Base-by-base conservation (phyloP, 1,284 basidiomycete species). In the Ustilago xerochloae region DNA sequence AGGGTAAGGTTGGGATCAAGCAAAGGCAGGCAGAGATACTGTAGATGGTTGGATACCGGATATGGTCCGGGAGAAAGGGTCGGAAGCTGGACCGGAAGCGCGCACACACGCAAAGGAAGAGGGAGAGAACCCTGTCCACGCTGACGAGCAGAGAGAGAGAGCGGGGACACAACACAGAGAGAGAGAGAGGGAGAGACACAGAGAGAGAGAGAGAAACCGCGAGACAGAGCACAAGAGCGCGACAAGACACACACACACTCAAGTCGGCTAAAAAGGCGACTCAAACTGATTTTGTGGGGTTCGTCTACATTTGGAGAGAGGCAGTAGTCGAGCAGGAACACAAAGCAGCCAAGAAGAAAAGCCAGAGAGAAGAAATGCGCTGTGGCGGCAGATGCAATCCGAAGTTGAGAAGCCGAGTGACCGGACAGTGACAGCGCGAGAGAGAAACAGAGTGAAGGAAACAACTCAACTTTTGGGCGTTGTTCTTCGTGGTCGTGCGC, bases 81-180 rank as follows among this genome's bases (percentile, higher is more conserved):
- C 43, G 43, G 41, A 28, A 20, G 41, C 22, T 60, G 58, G 36
- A 53, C 58, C 58, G 58, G 58, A 58, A 49, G 20, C 43, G 35
- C n/a, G 35, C 35, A n/a, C 24, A n/a, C n/a, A n/a, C 18, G n/a
- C 6, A 15, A 30, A 48, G 8, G 32, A 45, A 55, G 30, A 7
- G 52, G 41, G n/a, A n/a, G n/a, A n/a, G n/a, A n/a, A n/a, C n/a
- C 36, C 24, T 46, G 41, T 30, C 52, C 43, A 45, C 43, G 36
- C 30, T 18, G 35, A 41, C 6, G 20, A 12, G 15, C n/a, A 49
- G 9, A 41, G 36, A 15, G 20, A 26, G 2, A 32, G 22, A 18
- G 9, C 24, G 38, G 3, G 22, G 28, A 52, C 15, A 32, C 24
- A 20, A 33, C 41, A 29, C 18, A 13, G 26, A 20, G 33, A 20